A percentile compares a stretch with the other conserved stretches of the same genome.
phyloP scores from a whole-genome alignment of 2,329 filamentous ascomycete species.

The Exophiala spinifera region DNA sequence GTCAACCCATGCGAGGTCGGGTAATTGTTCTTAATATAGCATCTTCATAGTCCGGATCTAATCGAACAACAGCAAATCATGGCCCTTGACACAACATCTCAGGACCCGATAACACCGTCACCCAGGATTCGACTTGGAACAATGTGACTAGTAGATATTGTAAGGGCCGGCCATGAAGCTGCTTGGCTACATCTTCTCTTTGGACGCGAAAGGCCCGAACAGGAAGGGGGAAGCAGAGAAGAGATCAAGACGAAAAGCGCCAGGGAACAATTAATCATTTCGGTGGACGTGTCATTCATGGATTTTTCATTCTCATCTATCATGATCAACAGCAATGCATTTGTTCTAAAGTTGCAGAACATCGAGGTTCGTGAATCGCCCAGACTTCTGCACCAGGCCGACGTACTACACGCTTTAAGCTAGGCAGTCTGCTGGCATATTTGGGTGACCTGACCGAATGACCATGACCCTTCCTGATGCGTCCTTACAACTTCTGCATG shows the following conservation, averaged over 20 bases:
- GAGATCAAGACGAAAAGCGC: neutral
- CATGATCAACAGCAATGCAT: constrained; percentile 10
- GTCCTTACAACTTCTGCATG: constrained; percentile 14
- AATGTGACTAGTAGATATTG: neutral
- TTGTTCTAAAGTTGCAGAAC: constrained; percentile 3
- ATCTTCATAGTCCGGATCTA: constrained; percentile 17
- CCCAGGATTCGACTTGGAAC: neutral
- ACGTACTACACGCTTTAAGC: constrained; percentile 3
- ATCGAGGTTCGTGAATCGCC: neutral
- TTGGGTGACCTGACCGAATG: constrained; percentile 1
- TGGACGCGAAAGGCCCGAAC: neutral
- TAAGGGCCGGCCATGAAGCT: constrained; percentile 1
- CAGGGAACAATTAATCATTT: too few relatives aligned
- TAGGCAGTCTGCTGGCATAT: neutral
- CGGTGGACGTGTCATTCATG: constrained; percentile 9
- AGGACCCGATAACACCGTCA: constrained; percentile 7
- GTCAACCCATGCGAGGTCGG: too few relatives aligned
- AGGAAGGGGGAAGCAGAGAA: neutral
- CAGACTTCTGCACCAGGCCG: constrained; percentile 1
- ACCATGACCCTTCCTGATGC: neutral
- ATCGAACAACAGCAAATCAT: constrained; percentile 16
- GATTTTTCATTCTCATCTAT: constrained; percentile 16
- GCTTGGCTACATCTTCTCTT: neutral
- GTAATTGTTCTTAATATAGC: neutral
- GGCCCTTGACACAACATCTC: constrained; percentile 16